These are phyloP conservation scores for Fulvia fulva DNA, from an alignment of 2,329 filamentous ascomycete genomes.

Conservation along the genomic window DNA sequence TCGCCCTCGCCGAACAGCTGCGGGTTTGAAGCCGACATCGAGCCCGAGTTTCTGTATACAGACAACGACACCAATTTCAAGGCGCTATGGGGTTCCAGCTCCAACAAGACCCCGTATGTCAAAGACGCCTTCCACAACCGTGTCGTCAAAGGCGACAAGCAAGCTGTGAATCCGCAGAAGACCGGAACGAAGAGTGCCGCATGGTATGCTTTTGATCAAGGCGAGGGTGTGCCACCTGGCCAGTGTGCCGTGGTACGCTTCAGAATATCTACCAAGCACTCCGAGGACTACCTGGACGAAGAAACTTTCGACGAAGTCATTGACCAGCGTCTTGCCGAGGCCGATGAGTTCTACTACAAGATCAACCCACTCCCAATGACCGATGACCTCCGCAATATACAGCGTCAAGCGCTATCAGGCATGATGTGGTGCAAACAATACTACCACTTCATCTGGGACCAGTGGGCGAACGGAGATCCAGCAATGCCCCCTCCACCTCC, in stretches of 20 bases:
- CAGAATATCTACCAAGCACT: constrained; percentile 67
- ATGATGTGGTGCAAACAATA: constrained; percentile 99
- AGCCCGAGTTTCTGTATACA: constrained; percentile 83
- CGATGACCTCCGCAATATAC: constrained; percentile 90
- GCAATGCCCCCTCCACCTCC: constrained; percentile 80
- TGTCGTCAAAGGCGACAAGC: constrained; percentile 77
- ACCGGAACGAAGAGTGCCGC: constrained; percentile 84
- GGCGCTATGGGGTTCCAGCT: constrained; percentile 65
- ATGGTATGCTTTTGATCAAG: constrained; percentile 90
- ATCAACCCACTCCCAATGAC: constrained; percentile 91
- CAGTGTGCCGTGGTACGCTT: constrained; percentile 96
- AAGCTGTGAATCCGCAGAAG: constrained; percentile 73
- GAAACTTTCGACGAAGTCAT: constrained; percentile 88
- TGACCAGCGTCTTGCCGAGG: constrained; percentile 79
- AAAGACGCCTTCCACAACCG: constrained; percentile 93
- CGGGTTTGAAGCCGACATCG: constrained; percentile 72
- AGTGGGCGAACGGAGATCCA: constrained; percentile 95
- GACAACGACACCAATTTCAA: constrained; percentile 93
- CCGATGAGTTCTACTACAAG: constrained; percentile 92
- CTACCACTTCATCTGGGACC: constrained; percentile 95
- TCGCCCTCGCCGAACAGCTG: constrained; percentile 88
- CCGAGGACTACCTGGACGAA: constrained; percentile 79
- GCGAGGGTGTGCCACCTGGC: constrained; percentile 78
- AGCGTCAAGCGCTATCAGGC: constrained; percentile 87
- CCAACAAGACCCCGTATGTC: constrained; percentile 76